These are phyloP conservation scores for Tricholoma matsutake DNA, from an alignment of 768 basidiomycete species.

Conservation along the genomic window DNA sequence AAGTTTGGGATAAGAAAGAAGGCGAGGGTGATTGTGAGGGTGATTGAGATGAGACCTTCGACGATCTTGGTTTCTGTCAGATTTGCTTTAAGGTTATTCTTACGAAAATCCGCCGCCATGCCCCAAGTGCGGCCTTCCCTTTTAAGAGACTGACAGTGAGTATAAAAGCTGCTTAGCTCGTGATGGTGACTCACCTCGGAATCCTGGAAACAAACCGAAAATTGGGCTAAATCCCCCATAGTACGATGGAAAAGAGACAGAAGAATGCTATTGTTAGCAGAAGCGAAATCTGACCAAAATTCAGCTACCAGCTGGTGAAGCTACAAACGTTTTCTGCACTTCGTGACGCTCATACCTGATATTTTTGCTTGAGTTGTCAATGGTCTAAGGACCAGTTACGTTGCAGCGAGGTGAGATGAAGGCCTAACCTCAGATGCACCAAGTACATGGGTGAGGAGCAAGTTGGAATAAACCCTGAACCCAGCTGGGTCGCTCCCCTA, in stretches of 20 bases:
- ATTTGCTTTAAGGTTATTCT: neutral
- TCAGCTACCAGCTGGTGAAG: neutral
- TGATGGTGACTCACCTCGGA: neutral
- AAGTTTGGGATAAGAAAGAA: conserved; percentile 23
- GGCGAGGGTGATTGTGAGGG: conserved; percentile 19
- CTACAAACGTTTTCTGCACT: conserved; percentile 34
- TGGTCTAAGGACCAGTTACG: neutral
- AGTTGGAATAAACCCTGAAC: conserved; percentile 40
- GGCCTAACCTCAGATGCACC: conserved; percentile 39
- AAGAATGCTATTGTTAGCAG: conserved; percentile 29
- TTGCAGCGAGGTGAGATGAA: neutral
- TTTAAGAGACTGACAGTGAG: conserved; percentile 12
- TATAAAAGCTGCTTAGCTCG: conserved; percentile 4
- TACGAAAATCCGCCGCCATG: conserved; percentile 31
- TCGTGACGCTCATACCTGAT: conserved; percentile 37
- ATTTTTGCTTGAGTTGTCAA: neutral
- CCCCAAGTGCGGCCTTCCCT: conserved; percentile 13
- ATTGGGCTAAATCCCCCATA: conserved; percentile 29
- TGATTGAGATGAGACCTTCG: conserved; percentile 24
- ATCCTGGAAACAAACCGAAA: conserved; percentile 12
- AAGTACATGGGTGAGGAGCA: conserved; percentile 37
- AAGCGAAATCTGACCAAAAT: neutral
- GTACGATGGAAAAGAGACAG: conserved; percentile 29
- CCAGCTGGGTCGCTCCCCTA: conserved; percentile 42
- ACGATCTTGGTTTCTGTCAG: conserved; percentile 16